phyloP scores from a whole-genome alignment of 306 rosid genomes.

The Sesbania bispinosa region DNA sequence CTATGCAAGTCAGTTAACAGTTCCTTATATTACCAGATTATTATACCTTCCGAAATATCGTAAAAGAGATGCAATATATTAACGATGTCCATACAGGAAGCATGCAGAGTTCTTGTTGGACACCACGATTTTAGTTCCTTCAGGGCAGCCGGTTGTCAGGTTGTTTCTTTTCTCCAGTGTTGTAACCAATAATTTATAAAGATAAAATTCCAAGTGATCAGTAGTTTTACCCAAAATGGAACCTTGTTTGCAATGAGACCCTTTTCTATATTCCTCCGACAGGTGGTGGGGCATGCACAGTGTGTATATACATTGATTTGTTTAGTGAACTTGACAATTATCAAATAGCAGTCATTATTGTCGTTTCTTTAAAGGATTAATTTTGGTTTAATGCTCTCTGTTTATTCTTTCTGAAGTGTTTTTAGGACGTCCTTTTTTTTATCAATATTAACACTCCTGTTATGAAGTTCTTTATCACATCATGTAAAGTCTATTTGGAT shows the following conservation, averaged over 20 bases:
- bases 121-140: slow-evolving; percentile 96
- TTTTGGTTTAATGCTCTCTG: slow-evolving; percentile 2
- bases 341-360: background rate
- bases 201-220: background rate
- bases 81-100: slow-evolving; percentile 56
- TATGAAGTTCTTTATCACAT: slow-evolving; percentile 6
- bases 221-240: slow-evolving; percentile 1
- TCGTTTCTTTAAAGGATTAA: background rate
- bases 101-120: slow-evolving; percentile 84
- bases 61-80: background rate
- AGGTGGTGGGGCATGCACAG: background rate
- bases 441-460: background rate
- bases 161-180: slow-evolving; percentile 31
- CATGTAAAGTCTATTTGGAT: background rate
- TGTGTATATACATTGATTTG: background rate
- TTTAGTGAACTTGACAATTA: background rate
- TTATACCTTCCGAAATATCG: background rate
- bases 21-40: slow-evolving; percentile 14
- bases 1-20: slow-evolving; percentile 75
- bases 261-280: background rate
- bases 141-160: slow-evolving; percentile 96
- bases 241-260: background rate
- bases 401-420: background rate
- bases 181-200: background rate
- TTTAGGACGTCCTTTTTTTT: background rate